Percentiles rank a stretch among this genome's conserved stretches.
phyloP scores from a whole-genome alignment of 73 alveolate species.

The Tetrahymena elliotti region DNA sequence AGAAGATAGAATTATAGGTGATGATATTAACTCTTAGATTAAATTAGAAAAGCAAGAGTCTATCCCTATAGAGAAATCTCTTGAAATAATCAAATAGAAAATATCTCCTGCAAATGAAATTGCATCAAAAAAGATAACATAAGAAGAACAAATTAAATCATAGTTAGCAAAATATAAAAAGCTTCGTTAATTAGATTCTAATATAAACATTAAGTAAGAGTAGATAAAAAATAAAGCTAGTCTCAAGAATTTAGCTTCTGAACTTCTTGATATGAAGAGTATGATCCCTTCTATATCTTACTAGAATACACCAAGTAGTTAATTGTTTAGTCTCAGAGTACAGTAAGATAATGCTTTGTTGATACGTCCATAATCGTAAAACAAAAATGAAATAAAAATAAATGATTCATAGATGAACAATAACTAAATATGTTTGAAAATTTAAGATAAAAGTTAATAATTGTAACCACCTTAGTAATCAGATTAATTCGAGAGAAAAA shows the following conservation, averaged over 20 bases:
- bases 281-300: neutral
- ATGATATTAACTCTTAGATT: neutral
- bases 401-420: neutral
- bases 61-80: neutral
- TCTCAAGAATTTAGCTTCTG: neutral
- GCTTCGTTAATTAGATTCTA: neutral
- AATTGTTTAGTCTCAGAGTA: neutral
- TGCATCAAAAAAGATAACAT: neutral
- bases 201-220: neutral
- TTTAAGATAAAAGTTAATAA: neutral
- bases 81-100: neutral
- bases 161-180: neutral
- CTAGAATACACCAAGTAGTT: too few species aligned
- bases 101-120: neutral
- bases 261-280: neutral
- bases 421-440: too few species aligned
- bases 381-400: too few species aligned
- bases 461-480: too few species aligned
- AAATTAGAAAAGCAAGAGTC: neutral
- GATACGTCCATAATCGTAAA: neutral
- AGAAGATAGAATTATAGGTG: neutral
- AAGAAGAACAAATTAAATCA: neutral
- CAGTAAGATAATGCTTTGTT: neutral
- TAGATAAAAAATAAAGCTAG: neutral
- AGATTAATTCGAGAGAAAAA: too few species aligned